Evolutionary conservation across 306 rosid species (phyloP), one percentile per base, ranked within the genome.

Genomic region (Vigna trinervia): DNA sequence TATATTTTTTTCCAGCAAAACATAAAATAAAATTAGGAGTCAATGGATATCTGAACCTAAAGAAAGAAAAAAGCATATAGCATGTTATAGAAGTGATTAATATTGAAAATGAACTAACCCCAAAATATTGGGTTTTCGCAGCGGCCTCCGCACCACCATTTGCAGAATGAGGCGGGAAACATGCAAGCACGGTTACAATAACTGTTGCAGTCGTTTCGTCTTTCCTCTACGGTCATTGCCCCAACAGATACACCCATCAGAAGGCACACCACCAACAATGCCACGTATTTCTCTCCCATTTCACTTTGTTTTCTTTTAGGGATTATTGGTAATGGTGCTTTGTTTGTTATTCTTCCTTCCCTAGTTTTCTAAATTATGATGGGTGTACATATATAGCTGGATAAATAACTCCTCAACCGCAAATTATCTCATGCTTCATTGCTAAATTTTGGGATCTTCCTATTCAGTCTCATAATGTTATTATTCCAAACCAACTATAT

Each of bases 191-290:
- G 0, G 20, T 36, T 5, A 64, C 82, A 70, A 50, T 38, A 17
- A 0, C 0, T 0, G 47, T 12, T 9, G 73, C 83, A 78, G 0
- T 45, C 48, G 6, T 8, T 0, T 47, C 17, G 6, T 2, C 0
- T 22, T 41, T 8, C 2, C 3, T 15, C 51, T 0, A 10, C 0
- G 5, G 8, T 0, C 6, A 0, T 6, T 3, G 3, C 64, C 19
- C 20, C 38, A 6, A 17, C 63, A 34, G 10, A 23, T 56, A 5
- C 39, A 15, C 17, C 74, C 7, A 28, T n/a, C 12, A 53, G 6
- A 23, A 79, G 39, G 26, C 73, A 71, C 38, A 38, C 39, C 73
- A 79, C 36, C 50, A 79, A 61, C 66, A 79, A 62, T 51, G 73
- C 66, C 41, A 52, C 60, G 22, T 5, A 11, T 62, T 79, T 79